Conservation (phyloP, 2,329 filamentous ascomycete genomes). For the Coleophoma eucalyptorum region DNA sequence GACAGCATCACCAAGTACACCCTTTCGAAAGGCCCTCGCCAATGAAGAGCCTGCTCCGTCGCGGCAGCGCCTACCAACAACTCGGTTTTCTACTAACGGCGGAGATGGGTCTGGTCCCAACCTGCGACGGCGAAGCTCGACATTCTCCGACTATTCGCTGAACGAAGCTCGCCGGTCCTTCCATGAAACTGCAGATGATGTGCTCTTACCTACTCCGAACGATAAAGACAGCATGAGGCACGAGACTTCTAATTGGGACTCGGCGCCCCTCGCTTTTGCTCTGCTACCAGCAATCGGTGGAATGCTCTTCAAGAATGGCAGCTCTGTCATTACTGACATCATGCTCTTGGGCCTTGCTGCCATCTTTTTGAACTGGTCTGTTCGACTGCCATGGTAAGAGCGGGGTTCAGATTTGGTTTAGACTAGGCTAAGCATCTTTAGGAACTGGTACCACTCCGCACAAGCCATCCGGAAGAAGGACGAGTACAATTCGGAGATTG, state of each 20-base stretch:
- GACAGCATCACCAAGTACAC: conserved; percentile 6
- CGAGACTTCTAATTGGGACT: conserved; percentile 70
- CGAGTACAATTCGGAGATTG: conserved; percentile 32
- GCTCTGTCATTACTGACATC: conserved; percentile 78
- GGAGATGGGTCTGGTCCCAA: conserved; percentile 9
- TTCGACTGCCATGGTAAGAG: conserved; percentile 80
- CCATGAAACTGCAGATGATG: conserved; percentile 64
- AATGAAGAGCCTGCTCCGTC: conserved; percentile 17
- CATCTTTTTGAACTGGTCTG: conserved; percentile 88
- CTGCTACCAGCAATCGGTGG: conserved; percentile 84
- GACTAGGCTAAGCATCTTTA: conserved; percentile 21
- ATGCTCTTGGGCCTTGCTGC: conserved; percentile 76
- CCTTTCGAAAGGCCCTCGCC: conserved; percentile 9
- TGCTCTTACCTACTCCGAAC: conserved; percentile 56
- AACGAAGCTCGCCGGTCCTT: conserved; percentile 62
- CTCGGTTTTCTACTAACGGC: conserved; percentile 21
- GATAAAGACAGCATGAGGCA: conserved; percentile 30
- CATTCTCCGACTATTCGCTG: conserved; percentile 72
- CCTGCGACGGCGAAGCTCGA: conserved; percentile 65
- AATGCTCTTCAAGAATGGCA: conserved; percentile 79
- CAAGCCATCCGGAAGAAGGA: conserved; percentile 56
- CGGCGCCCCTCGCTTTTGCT: conserved; percentile 77
- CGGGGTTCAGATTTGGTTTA: conserved; percentile 58
- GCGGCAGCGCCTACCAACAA: conserved; percentile 14
- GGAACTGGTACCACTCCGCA: conserved; percentile 72